Evolutionary conservation across 441 rosid species (phyloP).

Genomic region (Mallotus repandus): DNA sequence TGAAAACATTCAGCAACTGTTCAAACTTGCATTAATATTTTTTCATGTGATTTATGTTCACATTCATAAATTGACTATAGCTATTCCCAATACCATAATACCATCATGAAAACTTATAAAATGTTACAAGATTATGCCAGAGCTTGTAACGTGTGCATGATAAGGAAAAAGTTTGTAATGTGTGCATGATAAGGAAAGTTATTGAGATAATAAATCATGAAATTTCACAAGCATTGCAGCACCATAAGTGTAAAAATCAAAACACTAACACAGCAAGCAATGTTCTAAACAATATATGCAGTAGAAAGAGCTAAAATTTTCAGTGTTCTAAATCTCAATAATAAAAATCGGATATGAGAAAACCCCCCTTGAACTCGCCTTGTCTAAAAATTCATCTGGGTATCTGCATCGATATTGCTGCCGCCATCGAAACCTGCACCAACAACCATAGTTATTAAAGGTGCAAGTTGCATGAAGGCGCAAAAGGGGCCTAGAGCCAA

Average conservation of each 20-base stretch:
- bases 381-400: constrained; percentile 90
- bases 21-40: neutral
- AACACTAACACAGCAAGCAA: neutral
- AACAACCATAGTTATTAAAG: too few relatives aligned
- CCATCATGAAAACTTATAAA: too few relatives aligned
- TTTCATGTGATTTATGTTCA: neutral
- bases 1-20: neutral
- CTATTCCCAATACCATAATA: neutral
- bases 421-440: constrained; percentile 73
- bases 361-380: constrained; percentile 65
- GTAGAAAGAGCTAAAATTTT: too few relatives aligned
- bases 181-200: too few relatives aligned
- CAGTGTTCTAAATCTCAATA: neutral
- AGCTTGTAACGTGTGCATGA: too few relatives aligned
- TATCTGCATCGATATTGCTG: constrained; percentile 77
- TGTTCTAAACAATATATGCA: neutral
- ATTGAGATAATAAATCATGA: neutral
- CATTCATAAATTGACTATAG: neutral
- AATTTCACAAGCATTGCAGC: neutral
- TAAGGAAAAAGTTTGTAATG: too few relatives aligned
- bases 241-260: neutral
- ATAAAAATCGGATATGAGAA: neutral
- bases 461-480: too few relatives aligned
- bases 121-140: too few relatives aligned
- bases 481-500: too few relatives aligned